Percentiles rank a stretch among this genome's conserved stretches.
phyloP scores from a whole-genome alignment of 192 early-diverging fungal species.

The Backusella circina region DNA sequence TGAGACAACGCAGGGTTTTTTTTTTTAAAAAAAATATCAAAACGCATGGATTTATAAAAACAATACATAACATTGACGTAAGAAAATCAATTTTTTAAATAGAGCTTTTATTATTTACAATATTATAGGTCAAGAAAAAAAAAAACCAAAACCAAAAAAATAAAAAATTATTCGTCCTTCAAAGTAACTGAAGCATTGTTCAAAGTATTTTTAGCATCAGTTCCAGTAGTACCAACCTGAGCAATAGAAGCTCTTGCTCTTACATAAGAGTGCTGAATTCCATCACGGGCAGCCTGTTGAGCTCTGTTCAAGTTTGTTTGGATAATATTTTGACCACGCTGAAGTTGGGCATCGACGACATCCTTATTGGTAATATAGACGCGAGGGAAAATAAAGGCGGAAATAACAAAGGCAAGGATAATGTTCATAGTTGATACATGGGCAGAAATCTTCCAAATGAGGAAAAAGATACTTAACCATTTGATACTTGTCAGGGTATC shows the following conservation, averaged over 20 bases:
- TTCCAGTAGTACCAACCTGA: slow-evolving; percentile 28
- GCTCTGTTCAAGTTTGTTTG: not conserved
- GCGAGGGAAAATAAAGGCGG: slow-evolving; percentile 23
- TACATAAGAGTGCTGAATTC: slow-evolving; percentile 14
- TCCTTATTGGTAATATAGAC: slow-evolving; percentile 24
- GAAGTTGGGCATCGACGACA: slow-evolving; percentile 20
- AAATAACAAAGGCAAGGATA: slow-evolving; percentile 8
- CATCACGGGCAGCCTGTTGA: slow-evolving; percentile 1
- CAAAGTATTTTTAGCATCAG: slow-evolving; percentile 28
- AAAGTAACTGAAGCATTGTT: slow-evolving; percentile 7
- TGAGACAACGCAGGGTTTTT: not conserved
- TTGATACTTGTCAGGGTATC: slow-evolving; percentile 17
- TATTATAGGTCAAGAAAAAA: not conserved
- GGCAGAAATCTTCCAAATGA: slow-evolving; percentile 21
- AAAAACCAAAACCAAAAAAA: not conserved
- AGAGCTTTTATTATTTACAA: not conserved
- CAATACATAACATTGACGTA: not conserved
- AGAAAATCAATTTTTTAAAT: not conserved
- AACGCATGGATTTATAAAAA: not conserved
- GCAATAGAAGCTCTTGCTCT: slow-evolving; percentile 21
- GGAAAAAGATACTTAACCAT: slow-evolving; percentile 17
- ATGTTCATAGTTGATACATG: slow-evolving; percentile 14
- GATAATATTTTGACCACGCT: slow-evolving; percentile 13
- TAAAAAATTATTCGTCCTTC: slow-evolving; percentile 17
- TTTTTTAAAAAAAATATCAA: not conserved